phyloP scores from a whole-genome alignment of 2,329 filamentous ascomycete genomes.

The Trichophyton benhamiae region DNA sequence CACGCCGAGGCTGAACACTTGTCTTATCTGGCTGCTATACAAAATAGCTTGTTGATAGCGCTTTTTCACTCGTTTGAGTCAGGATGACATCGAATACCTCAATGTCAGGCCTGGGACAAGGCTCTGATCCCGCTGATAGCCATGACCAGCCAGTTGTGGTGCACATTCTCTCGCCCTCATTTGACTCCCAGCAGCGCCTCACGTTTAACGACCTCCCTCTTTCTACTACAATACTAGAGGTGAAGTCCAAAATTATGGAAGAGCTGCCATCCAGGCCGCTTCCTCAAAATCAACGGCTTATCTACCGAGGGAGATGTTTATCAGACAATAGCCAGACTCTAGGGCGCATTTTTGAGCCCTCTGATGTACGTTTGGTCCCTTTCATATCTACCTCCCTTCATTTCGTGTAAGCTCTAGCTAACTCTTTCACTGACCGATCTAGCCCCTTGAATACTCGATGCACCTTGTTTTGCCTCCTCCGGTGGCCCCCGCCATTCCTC shows the following conservation, averaged over 20 bases:
- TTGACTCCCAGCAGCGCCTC: constrained; percentile 26
- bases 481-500: not conserved
- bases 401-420: not conserved
- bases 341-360: constrained; percentile 38
- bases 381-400: not conserved
- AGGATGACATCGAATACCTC: not conserved
- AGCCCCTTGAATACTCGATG: constrained; percentile 18
- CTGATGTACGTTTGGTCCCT: constrained; percentile 32
- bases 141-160: constrained; percentile 13
- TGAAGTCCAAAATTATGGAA: constrained; percentile 43
- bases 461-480: constrained; percentile 34
- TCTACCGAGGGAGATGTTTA: constrained; percentile 46
- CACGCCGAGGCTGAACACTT: not conserved
- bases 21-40: not conserved
- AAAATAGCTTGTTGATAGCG: not conserved
- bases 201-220: constrained; percentile 27
- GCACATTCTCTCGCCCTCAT: constrained; percentile 32
- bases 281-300: constrained; percentile 42
- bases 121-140: not conserved
- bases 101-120: not conserved
- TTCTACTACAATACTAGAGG: constrained; percentile 37
- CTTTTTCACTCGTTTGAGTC: not conserved
- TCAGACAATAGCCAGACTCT: constrained; percentile 39
- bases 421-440: not conserved
- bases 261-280: constrained; percentile 36